Percentiles rank a stretch among this genome's conserved stretches.
These are phyloP conservation scores for Talaromyces islandicus DNA, from an alignment of 2,329 filamentous ascomycete species.

Conservation along the genomic window DNA sequence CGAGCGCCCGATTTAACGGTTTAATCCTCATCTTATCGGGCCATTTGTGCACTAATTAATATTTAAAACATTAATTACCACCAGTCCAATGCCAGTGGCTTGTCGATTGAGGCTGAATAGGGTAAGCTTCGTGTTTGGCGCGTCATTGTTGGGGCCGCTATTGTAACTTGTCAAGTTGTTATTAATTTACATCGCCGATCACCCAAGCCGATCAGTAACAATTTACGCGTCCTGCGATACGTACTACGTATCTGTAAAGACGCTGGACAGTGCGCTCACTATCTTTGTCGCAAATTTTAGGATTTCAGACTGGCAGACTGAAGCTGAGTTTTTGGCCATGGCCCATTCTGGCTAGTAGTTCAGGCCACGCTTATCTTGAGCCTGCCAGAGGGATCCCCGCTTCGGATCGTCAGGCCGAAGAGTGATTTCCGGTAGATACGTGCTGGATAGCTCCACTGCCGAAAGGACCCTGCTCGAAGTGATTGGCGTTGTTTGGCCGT, in stretches of 20 bases:
- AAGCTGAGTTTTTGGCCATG: neutral
- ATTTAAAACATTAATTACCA: neutral
- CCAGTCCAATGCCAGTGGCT: neutral
- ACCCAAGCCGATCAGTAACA: neutral
- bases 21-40: neutral
- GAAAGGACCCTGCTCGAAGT: slow-evolving; percentile 1
- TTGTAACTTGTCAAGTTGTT: neutral
- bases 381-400: neutral
- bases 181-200: neutral
- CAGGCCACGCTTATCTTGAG: neutral
- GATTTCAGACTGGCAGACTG: neutral
- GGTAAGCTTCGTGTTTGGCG: neutral
- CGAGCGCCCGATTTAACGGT: neutral
- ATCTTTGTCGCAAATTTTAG: neutral
- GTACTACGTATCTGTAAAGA: neutral
- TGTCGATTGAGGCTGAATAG: neutral
- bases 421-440: slow-evolving; percentile 2
- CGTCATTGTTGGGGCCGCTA: neutral
- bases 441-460: slow-evolving; percentile 2
- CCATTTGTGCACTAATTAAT: neutral
- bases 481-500: neutral
- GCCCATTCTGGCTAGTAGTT: neutral
- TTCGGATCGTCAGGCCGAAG: neutral
- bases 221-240: no score
- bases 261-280: neutral